Evolutionary conservation across 192 early-diverging fungal species (phyloP), one percentile per base, ranked within the genome.

Genomic region (Mortierella claussenii): DNA sequence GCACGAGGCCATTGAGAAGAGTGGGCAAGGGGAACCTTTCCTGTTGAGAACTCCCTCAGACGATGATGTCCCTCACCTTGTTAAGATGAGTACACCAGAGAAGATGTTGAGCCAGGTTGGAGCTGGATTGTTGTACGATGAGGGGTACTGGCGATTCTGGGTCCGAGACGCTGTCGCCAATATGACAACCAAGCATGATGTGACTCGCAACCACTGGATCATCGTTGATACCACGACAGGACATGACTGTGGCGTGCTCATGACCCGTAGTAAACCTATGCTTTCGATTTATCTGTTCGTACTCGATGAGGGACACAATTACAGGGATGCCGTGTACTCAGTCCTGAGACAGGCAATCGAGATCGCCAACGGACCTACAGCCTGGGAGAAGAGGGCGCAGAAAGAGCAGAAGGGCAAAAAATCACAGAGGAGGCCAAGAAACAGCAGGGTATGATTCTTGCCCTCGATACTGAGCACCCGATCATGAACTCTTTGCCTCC

Each of bases 171-270:
- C 43, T n/a, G 2, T 15, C 23, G 0, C 43, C 31, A 17, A 68
- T 21, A 11, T 26, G n/a, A 28, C 21, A 18, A 5, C 55, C n/a
- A 15, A 17, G 1, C 43, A 13, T 49, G 65, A 68, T 24, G 24
- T 49, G 13, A 4, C 1, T 6, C 36, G 65, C 3, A 10, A 20
- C 1, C 32, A 34, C 26, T 30, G 65, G 37, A 68, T 68, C 18
- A 58, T 68, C 42, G 65, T 68, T 1, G 65, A 68, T 17, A 15
- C 54, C 18, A 57, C 56, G 47, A 21, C 48, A 3, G 65, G 65
- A 17, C 40, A 44, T 7, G 65, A 68, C 17, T 56, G 55, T 31
- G 65, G 65, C 1, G 23, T 68, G 46, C 24, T 57, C 11, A 68
- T 68, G 54, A 30, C 30, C 0, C 36, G 18, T 7, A 20, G 33